phyloP scores from a whole-genome alignment of 2,329 filamentous ascomycete species.

The Colletotrichum zoysiae region DNA sequence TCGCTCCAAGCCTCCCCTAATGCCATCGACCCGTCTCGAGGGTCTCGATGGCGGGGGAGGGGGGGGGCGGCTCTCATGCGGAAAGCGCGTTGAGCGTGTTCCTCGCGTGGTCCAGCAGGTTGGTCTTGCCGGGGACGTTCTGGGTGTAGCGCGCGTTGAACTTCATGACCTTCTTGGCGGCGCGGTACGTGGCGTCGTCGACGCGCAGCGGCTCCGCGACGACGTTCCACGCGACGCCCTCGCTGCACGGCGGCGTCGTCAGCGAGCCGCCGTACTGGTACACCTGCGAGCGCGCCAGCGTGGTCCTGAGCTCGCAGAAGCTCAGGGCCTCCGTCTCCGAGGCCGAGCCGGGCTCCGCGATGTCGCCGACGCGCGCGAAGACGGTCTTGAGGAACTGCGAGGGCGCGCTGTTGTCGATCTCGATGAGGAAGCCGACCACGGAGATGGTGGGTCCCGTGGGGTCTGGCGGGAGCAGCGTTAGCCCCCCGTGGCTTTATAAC shows the following conservation, averaged over 20 bases:
- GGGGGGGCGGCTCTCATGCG: neutral
- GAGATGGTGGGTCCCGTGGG: slow-evolving; percentile 48
- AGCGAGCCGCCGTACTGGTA: slow-evolving; percentile 69
- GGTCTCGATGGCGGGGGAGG: neutral
- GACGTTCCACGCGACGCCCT: slow-evolving; percentile 67
- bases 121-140: slow-evolving; percentile 59
- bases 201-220: slow-evolving; percentile 61
- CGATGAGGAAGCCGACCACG: slow-evolving; percentile 56
- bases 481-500: neutral
- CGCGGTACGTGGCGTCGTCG: slow-evolving; percentile 62
- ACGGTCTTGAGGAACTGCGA: slow-evolving; percentile 52
- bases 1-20: too few species aligned
- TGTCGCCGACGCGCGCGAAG: slow-evolving; percentile 54
- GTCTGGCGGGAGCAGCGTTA: slow-evolving; percentile 4
- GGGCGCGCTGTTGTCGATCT: slow-evolving; percentile 45
- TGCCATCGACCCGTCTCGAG: neutral
- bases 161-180: slow-evolving; percentile 65
- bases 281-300: slow-evolving; percentile 54
- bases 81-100: slow-evolving; percentile 26
- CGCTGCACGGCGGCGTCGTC: slow-evolving; percentile 72
- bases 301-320: slow-evolving; percentile 55
- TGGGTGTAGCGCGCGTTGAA: slow-evolving; percentile 70
- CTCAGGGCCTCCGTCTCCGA: slow-evolving; percentile 54
- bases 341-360: slow-evolving; percentile 54
- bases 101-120: slow-evolving; percentile 52